These are phyloP conservation scores for Psilocybe mexicana DNA, from an alignment of 1,284 basidiomycete species.

Conservation along the genomic window DNA sequence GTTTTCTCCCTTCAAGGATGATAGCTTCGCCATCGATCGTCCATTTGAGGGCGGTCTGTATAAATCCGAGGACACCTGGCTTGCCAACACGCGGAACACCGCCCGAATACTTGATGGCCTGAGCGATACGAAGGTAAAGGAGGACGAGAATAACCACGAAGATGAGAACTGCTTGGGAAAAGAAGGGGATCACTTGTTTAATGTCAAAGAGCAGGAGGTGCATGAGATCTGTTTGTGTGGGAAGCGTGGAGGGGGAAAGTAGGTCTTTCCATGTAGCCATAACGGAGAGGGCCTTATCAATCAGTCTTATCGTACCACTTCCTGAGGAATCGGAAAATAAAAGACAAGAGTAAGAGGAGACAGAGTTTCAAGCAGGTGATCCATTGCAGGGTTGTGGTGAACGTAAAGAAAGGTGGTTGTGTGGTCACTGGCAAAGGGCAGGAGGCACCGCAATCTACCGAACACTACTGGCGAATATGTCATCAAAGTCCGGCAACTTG, in stretches of 20 bases:
- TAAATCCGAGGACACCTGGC: constrained; percentile 33
- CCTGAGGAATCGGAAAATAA: neutral
- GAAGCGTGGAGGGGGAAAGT: constrained; percentile 7
- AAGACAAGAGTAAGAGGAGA: neutral
- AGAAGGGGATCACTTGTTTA: constrained; percentile 16
- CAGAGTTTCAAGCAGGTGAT: neutral
- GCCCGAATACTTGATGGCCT: constrained; percentile 29
- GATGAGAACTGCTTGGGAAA: constrained; percentile 20
- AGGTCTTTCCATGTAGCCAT: constrained; percentile 4
- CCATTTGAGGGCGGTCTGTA: constrained; percentile 32
- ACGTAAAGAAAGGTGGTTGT: neutral
- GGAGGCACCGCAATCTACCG: neutral
- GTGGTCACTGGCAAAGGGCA: neutral
- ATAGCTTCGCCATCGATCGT: constrained; percentile 30
- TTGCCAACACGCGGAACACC: constrained; percentile 32
- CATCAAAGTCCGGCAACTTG: neutral
- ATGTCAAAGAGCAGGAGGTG: constrained; percentile 11
- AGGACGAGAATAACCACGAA: constrained; percentile 16
- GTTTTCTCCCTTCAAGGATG: constrained; percentile 29
- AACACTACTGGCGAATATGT: neutral
- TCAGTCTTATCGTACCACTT: neutral
- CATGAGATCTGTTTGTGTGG: constrained; percentile 17
- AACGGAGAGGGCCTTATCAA: constrained; percentile 9
- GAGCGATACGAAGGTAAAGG: constrained; percentile 27
- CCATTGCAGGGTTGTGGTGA: neutral